Conservation (phyloP, 108 stramenopile genomes). For the Cyclostephanos tholiformis region DNA sequence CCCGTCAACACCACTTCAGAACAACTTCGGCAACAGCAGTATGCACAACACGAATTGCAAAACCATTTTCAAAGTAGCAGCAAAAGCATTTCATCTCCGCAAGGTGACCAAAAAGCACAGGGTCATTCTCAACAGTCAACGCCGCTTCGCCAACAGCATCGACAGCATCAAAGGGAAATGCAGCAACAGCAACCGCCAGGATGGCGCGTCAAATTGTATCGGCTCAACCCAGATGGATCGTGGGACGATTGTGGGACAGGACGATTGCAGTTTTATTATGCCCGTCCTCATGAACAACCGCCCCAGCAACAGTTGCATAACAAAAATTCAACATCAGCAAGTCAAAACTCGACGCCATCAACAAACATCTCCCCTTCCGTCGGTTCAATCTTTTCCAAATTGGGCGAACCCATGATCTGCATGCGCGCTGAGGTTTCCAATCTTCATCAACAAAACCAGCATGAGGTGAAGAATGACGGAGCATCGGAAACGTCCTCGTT, state of each 20-base stretch:
- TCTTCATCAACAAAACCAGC: conserved; percentile 32
- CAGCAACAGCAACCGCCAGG: conserved; percentile 66
- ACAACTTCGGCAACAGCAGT: neutral
- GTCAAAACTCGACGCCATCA: neutral
- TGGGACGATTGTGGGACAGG: conserved; percentile 94
- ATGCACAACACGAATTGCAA: conserved; percentile 4
- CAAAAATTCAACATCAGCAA: neutral
- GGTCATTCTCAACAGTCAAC: neutral
- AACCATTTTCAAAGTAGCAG: neutral
- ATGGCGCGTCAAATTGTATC: conserved; percentile 90
- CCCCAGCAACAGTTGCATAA: conserved; percentile 2
- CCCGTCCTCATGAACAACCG: conserved; percentile 15
- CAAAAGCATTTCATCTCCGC: neutral
- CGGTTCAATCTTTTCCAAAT: conserved; percentile 55
- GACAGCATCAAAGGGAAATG: neutral
- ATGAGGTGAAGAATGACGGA: neutral
- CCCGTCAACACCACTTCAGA: neutral
- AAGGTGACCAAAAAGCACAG: neutral
- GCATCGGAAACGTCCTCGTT: neutral
- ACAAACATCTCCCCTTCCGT: conserved; percentile 4
- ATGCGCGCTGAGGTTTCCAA: conserved; percentile 77
- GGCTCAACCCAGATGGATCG: conserved; percentile 82
- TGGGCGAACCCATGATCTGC: conserved; percentile 83
- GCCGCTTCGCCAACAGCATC: neutral
- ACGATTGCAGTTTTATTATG: conserved; percentile 74